Base-by-base conservation (phyloP, 73 alveolate genomes). In the Paramecium bursaria region DNA sequence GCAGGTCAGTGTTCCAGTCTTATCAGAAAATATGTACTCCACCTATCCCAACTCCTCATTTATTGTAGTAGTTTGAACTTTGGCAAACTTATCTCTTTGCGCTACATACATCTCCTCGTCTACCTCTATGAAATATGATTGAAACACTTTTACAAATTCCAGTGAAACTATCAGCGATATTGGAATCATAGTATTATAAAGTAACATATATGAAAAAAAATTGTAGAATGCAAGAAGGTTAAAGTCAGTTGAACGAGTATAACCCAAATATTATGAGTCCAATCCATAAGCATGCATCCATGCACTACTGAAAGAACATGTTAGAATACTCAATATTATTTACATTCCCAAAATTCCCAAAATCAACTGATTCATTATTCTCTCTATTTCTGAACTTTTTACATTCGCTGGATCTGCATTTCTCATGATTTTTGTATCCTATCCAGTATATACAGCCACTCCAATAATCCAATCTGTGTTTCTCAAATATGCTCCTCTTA, bases 381-480 rank as follows among this genome's bases (percentile, higher is more conserved):
- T 42, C 52, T 92, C 97, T 2, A 88, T 67, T 21, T 85, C 74
- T 17, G 88, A 46, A 48, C 51, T n/a, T 67, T 92, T 92, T 17
- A 76, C 74, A 25, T 86, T 39, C n/a, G 92, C 86, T 50, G 88
- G 76, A 46, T 87, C 86, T 0, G 94, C 86, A 87, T 92, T 92
- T 54, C 80, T 54, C 98, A 94, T 94, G 9, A 94, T 73, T 77
- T 91, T 92, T 15, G 97, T 92, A 25, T 94, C 95, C 35, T 87
- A 87, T n/a, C 98, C 98, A 3, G 98, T 94, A 67, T 87, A 95
- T 6, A 87, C 94, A 31, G 89, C 94, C 25, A 95, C 48, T 0
- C 99, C 99, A 7, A 95, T 53, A 11, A 96, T 79, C 97, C 98
- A 97, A 46, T 88, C 93, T 15, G 99, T 97, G 75, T 96, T 95